These are phyloP conservation scores for Macrophomina pseudophaseolina DNA, from an alignment of 2,329 filamentous ascomycete genomes.

Conservation along the genomic window DNA sequence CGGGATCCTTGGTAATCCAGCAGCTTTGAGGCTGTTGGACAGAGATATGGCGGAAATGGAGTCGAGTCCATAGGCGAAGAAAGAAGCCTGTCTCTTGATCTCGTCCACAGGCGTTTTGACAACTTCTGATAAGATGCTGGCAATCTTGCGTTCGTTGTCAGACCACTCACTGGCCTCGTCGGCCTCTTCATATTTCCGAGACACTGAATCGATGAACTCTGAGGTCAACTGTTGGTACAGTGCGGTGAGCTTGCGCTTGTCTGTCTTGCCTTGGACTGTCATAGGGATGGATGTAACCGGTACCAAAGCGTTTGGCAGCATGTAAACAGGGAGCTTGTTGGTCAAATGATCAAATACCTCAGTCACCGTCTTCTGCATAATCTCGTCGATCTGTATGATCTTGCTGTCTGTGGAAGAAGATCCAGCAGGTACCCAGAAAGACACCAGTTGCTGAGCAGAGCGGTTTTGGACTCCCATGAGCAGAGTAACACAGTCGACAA, in stretches of 20 bases:
- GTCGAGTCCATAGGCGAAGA: slow-evolving; percentile 80
- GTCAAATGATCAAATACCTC: slow-evolving; percentile 62
- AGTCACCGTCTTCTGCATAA: slow-evolving; percentile 33
- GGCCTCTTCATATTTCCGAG: slow-evolving; percentile 39
- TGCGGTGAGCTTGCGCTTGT: slow-evolving; percentile 60
- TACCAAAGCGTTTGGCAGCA: slow-evolving; percentile 77
- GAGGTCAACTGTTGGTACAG: slow-evolving; percentile 55
- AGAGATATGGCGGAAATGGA: slow-evolving; percentile 81
- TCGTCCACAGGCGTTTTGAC: slow-evolving; percentile 52
- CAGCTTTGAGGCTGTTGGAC: slow-evolving; percentile 60
- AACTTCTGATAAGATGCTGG: slow-evolving; percentile 58
- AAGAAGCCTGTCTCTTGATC: slow-evolving; percentile 70
- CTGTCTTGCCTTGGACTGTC: slow-evolving; percentile 76
- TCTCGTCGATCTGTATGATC: slow-evolving; percentile 45
- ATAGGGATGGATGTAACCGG: slow-evolving; percentile 72
- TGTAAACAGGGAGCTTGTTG: slow-evolving; percentile 70
- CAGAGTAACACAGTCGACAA: slow-evolving; percentile 69
- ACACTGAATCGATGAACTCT: slow-evolving; percentile 51
- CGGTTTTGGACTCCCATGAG: slow-evolving; percentile 54
- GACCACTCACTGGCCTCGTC: slow-evolving; percentile 55
- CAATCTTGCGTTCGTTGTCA: slow-evolving; percentile 61
- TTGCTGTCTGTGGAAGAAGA: slow-evolving; percentile 37
- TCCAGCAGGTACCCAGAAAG: slow-evolving; percentile 67
- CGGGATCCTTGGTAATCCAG: slow-evolving; percentile 57
- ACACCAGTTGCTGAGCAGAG: slow-evolving; percentile 61